Evolutionary conservation across 2,329 filamentous ascomycete genomes (phyloP), one percentile per base, ranked within the genome.

Genomic region (Verticillium isaacii): DNA sequence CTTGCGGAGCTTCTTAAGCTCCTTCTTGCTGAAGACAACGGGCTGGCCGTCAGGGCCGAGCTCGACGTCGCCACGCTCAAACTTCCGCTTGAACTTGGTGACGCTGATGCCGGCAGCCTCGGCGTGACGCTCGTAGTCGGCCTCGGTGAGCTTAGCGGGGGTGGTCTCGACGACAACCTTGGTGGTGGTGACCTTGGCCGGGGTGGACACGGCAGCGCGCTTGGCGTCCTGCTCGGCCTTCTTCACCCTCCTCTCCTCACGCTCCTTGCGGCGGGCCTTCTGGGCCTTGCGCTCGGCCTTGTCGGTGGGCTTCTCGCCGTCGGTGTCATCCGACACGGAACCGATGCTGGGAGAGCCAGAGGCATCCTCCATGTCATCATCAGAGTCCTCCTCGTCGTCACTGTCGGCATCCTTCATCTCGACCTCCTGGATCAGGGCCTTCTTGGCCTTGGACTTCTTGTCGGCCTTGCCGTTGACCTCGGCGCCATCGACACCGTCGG

Each of bases 71-170:
- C 90, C 90, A 65, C 88, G 84, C 77, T 91, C 89, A 67, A 87
- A 87, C 82, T 92, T 92, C 74, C 88, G 84, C 81, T 90, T 87
- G 78, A 92, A 93, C 78, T 91, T 89, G 79, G 86, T 86, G 60
- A 90, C 84, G 8, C 88, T 90, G 63, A 93, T 80, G 64, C 89
- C 89, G 9, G 88, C 85, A 67, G 84, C 81, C 63, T 84, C 85
- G 50, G 90, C 90, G 56, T 89, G 74, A 55, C 82, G 80, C 73
- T 83, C 81, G 68, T 80, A 85, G 64, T 86, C 84, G 64, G 77
- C 82, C 71, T 81, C 86, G 66, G 75, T 85, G 61, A 85, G 76
- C 72, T 81, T 80, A 56, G 64, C 61, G 29, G 64, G 63, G 29
- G 63, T 66, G 14, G 59, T 60, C 63, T 61, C 63, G 32, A 61